Conservation (phyloP, 257 asterid species). For the Prunella vulgaris region DNA sequence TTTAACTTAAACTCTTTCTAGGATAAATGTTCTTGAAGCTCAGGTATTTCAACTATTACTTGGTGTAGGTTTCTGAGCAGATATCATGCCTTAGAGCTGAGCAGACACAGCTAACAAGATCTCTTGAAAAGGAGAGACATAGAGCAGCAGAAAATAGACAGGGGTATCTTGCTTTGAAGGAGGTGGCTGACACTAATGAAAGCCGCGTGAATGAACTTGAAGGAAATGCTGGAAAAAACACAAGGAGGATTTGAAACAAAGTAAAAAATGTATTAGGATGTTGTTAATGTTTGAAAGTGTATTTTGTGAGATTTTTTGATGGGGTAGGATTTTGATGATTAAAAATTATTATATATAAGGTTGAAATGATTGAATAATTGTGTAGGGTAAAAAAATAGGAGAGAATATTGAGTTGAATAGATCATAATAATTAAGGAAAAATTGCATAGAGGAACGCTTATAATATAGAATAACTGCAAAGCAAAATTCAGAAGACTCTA, state of each 20-base stretch:
- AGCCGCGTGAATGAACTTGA: constrained; percentile 72
- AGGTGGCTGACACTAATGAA: constrained; percentile 89
- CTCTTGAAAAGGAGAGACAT: constrained; percentile 94
- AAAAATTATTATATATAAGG: too few species aligned
- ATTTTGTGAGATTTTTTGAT: too few species aligned
- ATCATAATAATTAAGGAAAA: too few species aligned
- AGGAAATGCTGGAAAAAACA: constrained; percentile 80
- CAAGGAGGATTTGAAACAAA: constrained; percentile 85
- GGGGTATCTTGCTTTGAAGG: constrained; percentile 90
- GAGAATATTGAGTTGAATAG: too few species aligned
- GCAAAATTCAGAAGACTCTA: too few species aligned
- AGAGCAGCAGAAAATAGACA: constrained; percentile 86
- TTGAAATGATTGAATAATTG: too few species aligned
- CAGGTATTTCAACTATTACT: constrained; percentile 49
- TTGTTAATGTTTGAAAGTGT: too few species aligned
- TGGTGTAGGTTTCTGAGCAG: constrained; percentile 35
- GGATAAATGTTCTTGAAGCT: constrained; percentile 97
- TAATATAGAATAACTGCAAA: too few species aligned
- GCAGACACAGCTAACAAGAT: constrained; percentile 86
- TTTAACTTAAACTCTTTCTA: constrained; percentile 87
- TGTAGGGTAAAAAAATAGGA: too few species aligned
- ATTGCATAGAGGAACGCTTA: too few species aligned
- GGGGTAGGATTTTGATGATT: too few species aligned
- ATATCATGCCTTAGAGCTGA: constrained; percentile 97
- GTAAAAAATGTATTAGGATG: too few species aligned